Evolutionary conservation across 495 filamentous ascomycete genomes (phyloP).

Genomic region (Daldinia concentrica): DNA sequence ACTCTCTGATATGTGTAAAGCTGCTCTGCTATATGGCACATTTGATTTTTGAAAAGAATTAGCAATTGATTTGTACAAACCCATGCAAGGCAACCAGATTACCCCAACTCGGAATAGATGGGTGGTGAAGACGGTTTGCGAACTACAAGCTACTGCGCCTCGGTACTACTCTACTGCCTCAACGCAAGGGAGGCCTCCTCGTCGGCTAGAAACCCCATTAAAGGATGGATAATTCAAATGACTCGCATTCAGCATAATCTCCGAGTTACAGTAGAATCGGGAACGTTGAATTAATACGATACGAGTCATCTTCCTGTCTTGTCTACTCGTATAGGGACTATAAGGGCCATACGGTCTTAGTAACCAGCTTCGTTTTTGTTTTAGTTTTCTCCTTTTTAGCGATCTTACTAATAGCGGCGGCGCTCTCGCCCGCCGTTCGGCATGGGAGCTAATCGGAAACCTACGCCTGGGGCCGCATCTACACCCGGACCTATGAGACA

Average conservation of each 20-base stretch:
- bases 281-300: background rate
- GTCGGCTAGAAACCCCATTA: constrained; percentile 2
- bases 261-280: background rate
- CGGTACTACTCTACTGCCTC: constrained; percentile 28
- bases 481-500: background rate
- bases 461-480: background rate
- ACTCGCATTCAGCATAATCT: background rate
- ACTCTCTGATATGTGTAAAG: background rate
- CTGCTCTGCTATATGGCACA: background rate
- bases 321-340: background rate
- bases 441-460: constrained; percentile 17
- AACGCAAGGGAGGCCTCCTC: constrained; percentile 21
- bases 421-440: background rate
- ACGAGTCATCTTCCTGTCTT: background rate
- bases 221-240: constrained; percentile 3
- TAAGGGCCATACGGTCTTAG: too few relatives aligned
- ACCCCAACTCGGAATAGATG: constrained; percentile 6
- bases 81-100: constrained; percentile 27
- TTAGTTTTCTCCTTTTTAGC: background rate
- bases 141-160: constrained; percentile 26
- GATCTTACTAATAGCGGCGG: background rate
- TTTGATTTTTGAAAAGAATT: background rate
- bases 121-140: constrained; percentile 17
- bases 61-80: background rate
- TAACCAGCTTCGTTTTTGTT: background rate